Conservation (phyloP, 768 basidiomycete genomes). For the Leccinum broughii region DNA sequence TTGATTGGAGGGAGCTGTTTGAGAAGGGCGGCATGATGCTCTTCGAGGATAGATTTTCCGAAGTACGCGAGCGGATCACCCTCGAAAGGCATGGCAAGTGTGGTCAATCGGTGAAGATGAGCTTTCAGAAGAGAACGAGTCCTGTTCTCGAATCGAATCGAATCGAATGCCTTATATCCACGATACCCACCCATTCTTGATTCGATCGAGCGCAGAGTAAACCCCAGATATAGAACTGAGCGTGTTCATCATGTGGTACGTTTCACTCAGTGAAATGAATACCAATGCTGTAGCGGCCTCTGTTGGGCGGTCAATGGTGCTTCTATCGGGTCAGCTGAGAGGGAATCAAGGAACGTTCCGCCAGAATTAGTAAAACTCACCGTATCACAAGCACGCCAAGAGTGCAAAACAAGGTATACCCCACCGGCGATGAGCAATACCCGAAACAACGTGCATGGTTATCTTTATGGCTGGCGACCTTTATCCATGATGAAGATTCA, state of each 20-base stretch:
- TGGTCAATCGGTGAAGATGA: not conserved
- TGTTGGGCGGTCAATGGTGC: too few species aligned
- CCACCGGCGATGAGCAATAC: not conserved
- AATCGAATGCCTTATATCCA: not conserved
- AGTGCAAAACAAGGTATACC: not conserved
- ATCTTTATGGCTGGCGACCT: too few species aligned
- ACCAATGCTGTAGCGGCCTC: too few species aligned
- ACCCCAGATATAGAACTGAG: not conserved
- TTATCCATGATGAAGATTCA: too few species aligned
- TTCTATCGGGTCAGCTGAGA: too few species aligned
- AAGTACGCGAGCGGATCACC: slow-evolving; percentile 21
- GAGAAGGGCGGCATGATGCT: slow-evolving; percentile 10
- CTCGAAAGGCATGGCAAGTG: slow-evolving; percentile 10
- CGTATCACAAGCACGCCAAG: not conserved
- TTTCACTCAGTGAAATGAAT: too few species aligned
- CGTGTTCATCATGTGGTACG: not conserved
- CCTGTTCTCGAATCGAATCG: not conserved
- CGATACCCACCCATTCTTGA: not conserved
- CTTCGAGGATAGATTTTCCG: slow-evolving; percentile 18
- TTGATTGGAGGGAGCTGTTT: slow-evolving; percentile 1
- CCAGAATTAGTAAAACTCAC: not conserved
- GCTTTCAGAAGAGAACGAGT: not conserved
- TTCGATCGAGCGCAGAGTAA: not conserved
- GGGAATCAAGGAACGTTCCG: not conserved
- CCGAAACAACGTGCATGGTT: not conserved